Evolutionary conservation across 306 rosid genomes (phyloP).

Genomic region (Begonia peltatifolia): DNA sequence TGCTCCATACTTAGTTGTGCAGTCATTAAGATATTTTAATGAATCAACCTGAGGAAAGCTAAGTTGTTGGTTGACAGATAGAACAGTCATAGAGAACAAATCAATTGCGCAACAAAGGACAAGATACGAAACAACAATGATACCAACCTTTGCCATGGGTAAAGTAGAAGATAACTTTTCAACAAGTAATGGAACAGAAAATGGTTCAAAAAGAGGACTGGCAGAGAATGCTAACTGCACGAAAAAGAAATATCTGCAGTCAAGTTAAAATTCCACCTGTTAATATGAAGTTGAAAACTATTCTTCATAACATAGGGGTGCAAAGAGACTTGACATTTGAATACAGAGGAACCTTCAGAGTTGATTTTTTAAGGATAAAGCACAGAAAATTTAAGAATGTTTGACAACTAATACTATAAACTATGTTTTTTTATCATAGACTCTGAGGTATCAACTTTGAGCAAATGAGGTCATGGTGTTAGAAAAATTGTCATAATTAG

Average conservation of each 20-base stretch:
- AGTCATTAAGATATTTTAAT: conserved; percentile 59
- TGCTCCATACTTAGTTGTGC: conserved; percentile 59
- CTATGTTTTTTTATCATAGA: too few relatives aligned
- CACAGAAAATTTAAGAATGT: too few relatives aligned
- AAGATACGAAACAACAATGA: conserved; percentile 6
- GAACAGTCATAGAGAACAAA: background rate
- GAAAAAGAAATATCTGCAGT: conserved; percentile 5
- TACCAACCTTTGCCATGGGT: conserved; percentile 67
- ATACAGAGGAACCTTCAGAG: too few relatives aligned
- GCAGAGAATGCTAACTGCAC: conserved; percentile 78
- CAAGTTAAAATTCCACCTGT: background rate
- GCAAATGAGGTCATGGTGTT: too few relatives aligned
- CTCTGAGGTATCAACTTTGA: too few relatives aligned
- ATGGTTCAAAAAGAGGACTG: conserved; percentile 68
- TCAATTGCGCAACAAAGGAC: conserved; percentile 1
- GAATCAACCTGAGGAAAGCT: conserved; percentile 63
- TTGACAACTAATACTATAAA: too few relatives aligned
- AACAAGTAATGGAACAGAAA: conserved; percentile 75
- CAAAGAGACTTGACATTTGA: too few relatives aligned
- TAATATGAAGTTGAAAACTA: too few relatives aligned
- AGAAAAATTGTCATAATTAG: too few relatives aligned
- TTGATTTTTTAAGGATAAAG: too few relatives aligned
- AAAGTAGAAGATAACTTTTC: conserved; percentile 83
- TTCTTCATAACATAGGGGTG: too few relatives aligned
- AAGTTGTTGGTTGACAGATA: conserved; percentile 8